Percentiles rank a stretch among this genome's conserved stretches.
Conservation (phyloP, 2,329 filamentous ascomycete genomes). For the Neodidymelliopsis sp. region DNA sequence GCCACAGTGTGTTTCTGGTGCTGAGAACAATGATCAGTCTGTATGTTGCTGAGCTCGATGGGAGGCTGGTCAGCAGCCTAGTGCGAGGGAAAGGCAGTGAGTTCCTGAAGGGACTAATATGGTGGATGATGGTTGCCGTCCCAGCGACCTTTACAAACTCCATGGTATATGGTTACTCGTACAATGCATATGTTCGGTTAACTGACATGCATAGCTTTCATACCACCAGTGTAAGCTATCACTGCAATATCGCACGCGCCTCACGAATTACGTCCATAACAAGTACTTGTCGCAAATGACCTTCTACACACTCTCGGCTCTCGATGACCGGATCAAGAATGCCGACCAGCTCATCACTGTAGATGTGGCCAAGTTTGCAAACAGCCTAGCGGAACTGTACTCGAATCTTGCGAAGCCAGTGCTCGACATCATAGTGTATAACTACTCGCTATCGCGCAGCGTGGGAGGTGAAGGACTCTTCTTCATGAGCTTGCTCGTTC, state of each 20-base stretch:
- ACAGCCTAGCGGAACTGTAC: conserved; percentile 92
- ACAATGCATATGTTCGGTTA: neutral
- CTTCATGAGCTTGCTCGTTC: conserved; percentile 92
- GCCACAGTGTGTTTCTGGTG: conserved; percentile 92
- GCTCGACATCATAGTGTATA: conserved; percentile 96
- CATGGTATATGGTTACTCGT: conserved; percentile 70
- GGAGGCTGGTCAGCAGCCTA: conserved; percentile 87
- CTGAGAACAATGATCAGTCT: conserved; percentile 90
- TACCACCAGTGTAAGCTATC: conserved; percentile 97
- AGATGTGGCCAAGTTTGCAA: conserved; percentile 95
- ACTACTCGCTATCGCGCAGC: conserved; percentile 88
- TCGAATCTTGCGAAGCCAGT: conserved; percentile 95
- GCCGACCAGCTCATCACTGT: conserved; percentile 97
- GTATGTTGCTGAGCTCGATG: conserved; percentile 96
- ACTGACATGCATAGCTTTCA: conserved; percentile 69
- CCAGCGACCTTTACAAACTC: conserved; percentile 98
- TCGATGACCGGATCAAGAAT: conserved; percentile 98
- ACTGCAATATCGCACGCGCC: conserved; percentile 86
- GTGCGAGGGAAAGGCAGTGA: conserved; percentile 91
- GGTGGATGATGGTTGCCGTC: conserved; percentile 98
- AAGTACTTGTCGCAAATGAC: conserved; percentile 97
- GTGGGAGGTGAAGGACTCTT: conserved; percentile 97
- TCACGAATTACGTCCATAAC: conserved; percentile 95
- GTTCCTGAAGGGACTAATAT: conserved; percentile 85
- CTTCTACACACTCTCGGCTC: conserved; percentile 92